These are phyloP conservation scores for Saccharomyces hybrid DNA, from an alignment of 1,139 yeast genomes.

Conservation along the genomic window DNA sequence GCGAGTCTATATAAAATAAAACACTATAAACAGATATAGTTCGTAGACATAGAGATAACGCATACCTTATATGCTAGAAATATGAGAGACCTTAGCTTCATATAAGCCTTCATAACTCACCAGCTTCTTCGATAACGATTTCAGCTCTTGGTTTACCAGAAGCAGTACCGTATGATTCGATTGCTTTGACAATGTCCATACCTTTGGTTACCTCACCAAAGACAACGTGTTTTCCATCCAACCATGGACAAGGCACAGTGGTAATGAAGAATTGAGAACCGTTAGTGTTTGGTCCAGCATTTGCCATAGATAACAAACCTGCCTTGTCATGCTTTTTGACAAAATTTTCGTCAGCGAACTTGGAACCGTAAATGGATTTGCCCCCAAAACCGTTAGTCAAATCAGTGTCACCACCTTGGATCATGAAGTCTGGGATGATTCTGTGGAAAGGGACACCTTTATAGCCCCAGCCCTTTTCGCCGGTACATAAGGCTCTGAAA, in stretches of 20 bases:
- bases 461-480: conserved; percentile 65
- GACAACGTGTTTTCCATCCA: conserved; percentile 93
- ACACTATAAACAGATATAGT: not conserved
- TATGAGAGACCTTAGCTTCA: not conserved
- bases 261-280: conserved; percentile 96
- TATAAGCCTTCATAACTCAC: conserved; percentile 45
- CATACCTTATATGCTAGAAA: not conserved
- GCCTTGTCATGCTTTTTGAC: conserved; percentile 71
- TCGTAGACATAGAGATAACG: not conserved
- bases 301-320: conserved; percentile 90
- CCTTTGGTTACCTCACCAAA: conserved; percentile 93
- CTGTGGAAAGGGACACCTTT: conserved; percentile 86
- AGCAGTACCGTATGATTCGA: conserved; percentile 70
- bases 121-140: conserved; percentile 67
- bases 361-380: conserved; percentile 85
- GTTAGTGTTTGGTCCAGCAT: conserved; percentile 93
- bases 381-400: conserved; percentile 93
- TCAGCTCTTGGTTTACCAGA: conserved; percentile 67
- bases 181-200: conserved; percentile 66
- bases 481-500: conserved; percentile 52
- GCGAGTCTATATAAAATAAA: not conserved
- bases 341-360: conserved; percentile 87
- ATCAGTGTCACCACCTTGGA: conserved; percentile 97
- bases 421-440: conserved; percentile 88
- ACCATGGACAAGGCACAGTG: conserved; percentile 84